phyloP scores from a whole-genome alignment of 2,329 filamentous ascomycete genomes.

The Pseudogymnoascus sp. region DNA sequence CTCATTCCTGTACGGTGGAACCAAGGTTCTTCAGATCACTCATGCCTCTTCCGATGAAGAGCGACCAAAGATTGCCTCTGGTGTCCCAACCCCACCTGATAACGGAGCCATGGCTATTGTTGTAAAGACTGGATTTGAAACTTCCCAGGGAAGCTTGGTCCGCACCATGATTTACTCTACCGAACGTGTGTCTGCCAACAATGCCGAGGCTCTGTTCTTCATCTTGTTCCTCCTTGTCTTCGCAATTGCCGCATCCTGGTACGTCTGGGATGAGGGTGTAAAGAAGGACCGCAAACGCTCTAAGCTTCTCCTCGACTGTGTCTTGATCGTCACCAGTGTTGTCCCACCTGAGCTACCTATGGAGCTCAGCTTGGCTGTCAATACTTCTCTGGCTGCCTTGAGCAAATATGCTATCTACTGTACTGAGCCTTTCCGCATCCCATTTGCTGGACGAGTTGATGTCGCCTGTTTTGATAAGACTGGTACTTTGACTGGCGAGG shows the following conservation, averaged over 20 bases:
- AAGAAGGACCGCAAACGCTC: slow-evolving; percentile 90
- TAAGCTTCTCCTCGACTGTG: slow-evolving; percentile 91
- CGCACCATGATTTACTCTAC: slow-evolving; percentile 99
- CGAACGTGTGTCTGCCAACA: slow-evolving; percentile 97
- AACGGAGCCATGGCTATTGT: slow-evolving; percentile 91
- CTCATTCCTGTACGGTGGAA: slow-evolving; percentile 90
- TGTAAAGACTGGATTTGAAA: slow-evolving; percentile 96
- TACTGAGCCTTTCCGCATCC: slow-evolving; percentile 97
- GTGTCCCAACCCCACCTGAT: slow-evolving; percentile 78
- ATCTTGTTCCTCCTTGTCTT: slow-evolving; percentile 95
- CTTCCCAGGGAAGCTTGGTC: slow-evolving; percentile 92
- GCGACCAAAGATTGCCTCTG: slow-evolving; percentile 62
- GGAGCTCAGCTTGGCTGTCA: slow-evolving; percentile 95
- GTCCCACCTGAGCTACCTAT: slow-evolving; percentile 97
- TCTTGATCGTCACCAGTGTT: slow-evolving; percentile 95
- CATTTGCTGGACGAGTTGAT: slow-evolving; percentile 89
- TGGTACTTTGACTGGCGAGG: slow-evolving; percentile 90
- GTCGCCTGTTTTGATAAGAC: slow-evolving; percentile 99
- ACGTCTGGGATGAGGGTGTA: slow-evolving; percentile 97
- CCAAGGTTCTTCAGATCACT: slow-evolving; percentile 92
- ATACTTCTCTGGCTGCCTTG: slow-evolving; percentile 89
- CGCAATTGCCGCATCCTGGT: slow-evolving; percentile 95
- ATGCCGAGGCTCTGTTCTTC: slow-evolving; percentile 90
- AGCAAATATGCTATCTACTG: slow-evolving; percentile 97
- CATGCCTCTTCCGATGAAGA: slow-evolving; percentile 75